Evolutionary conservation across 306 rosid species (phyloP).

Genomic region (Boehmeria nivea): DNA sequence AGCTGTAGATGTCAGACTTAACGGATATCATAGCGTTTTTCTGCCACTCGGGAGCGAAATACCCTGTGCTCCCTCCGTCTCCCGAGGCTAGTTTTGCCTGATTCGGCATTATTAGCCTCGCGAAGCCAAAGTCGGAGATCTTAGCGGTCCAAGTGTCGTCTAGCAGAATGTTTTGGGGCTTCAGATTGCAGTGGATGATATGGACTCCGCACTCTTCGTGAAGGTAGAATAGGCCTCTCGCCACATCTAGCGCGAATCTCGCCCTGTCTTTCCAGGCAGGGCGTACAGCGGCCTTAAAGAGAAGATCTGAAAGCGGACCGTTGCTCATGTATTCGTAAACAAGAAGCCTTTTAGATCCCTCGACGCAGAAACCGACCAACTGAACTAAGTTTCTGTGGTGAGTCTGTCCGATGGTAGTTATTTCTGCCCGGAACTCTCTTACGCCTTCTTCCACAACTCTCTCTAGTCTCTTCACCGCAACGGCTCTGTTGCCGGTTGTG

Average conservation of each 20-base stretch:
- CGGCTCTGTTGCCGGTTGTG: too few relatives aligned
- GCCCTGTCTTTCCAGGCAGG: conserved; percentile 37
- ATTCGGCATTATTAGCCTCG: conserved; percentile 27
- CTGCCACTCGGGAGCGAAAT: conserved; percentile 62
- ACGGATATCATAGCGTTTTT: conserved; percentile 39
- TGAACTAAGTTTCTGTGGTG: too few relatives aligned
- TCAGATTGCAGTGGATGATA: conserved; percentile 59
- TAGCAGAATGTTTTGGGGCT: conserved; percentile 53
- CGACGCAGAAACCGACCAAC: too few relatives aligned
- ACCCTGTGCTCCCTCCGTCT: conserved; percentile 42
- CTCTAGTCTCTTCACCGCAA: too few relatives aligned
- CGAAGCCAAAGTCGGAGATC: conserved; percentile 55
- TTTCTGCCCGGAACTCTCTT: too few relatives aligned
- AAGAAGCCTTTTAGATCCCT: conserved; percentile 40
- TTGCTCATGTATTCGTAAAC: conserved; percentile 43
- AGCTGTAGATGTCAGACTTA: too few relatives aligned
- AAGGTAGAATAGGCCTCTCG: conserved; percentile 43
- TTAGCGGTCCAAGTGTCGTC: conserved; percentile 37
- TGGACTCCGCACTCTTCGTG: conserved; percentile 58
- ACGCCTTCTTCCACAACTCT: too few relatives aligned
- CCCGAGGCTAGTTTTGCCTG: conserved; percentile 1
- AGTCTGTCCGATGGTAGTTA: too few relatives aligned
- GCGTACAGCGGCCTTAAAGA: conserved; percentile 1
- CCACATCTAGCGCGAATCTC: conserved; percentile 37
- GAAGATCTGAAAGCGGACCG: conserved; percentile 37